These are phyloP conservation scores for Monosporascus sp. DNA, from an alignment of 2,329 filamentous ascomycete species.

Conservation along the genomic window DNA sequence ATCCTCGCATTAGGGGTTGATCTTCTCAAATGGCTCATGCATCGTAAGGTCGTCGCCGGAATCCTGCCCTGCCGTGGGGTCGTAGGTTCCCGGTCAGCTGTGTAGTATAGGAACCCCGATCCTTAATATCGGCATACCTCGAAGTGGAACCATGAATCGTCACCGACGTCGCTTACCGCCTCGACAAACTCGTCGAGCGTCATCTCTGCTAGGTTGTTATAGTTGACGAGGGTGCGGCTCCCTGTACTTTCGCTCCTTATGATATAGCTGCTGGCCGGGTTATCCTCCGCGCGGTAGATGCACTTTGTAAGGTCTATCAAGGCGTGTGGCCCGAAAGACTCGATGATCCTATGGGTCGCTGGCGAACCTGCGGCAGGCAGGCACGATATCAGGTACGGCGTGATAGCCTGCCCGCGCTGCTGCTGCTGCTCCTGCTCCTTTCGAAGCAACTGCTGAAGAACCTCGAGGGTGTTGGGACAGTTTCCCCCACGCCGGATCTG, in stretches of 20 bases:
- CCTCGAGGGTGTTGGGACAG: slow-evolving; percentile 65
- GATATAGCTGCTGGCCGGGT: slow-evolving; percentile 65
- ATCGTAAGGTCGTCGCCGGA: slow-evolving; percentile 54
- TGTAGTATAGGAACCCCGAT: not conserved
- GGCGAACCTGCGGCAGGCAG: slow-evolving; percentile 50
- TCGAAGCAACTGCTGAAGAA: slow-evolving; percentile 57
- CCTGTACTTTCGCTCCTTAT: slow-evolving; percentile 54
- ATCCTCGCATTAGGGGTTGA: slow-evolving; percentile 41
- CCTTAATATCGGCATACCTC: slow-evolving; percentile 43
- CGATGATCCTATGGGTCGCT: slow-evolving; percentile 45
- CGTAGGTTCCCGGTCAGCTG: slow-evolving; percentile 12
- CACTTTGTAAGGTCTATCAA: slow-evolving; percentile 48
- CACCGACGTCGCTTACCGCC: slow-evolving; percentile 31
- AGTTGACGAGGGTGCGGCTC: slow-evolving; percentile 66
- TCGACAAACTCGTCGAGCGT: slow-evolving; percentile 52
- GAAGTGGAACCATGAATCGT: slow-evolving; percentile 63
- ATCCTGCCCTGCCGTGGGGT: slow-evolving; percentile 51
- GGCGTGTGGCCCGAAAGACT: slow-evolving; percentile 43
- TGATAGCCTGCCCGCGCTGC: slow-evolving; percentile 18
- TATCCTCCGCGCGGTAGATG: slow-evolving; percentile 50
- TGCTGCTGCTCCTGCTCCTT: not conserved
- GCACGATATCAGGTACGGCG: slow-evolving; percentile 41
- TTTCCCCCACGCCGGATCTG: slow-evolving; percentile 65
- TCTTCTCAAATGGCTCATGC: slow-evolving; percentile 51
- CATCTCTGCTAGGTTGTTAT: slow-evolving; percentile 65